These are phyloP conservation scores for Pisolithus tinctorius DNA, from an alignment of 768 basidiomycete genomes.

Conservation along the genomic window DNA sequence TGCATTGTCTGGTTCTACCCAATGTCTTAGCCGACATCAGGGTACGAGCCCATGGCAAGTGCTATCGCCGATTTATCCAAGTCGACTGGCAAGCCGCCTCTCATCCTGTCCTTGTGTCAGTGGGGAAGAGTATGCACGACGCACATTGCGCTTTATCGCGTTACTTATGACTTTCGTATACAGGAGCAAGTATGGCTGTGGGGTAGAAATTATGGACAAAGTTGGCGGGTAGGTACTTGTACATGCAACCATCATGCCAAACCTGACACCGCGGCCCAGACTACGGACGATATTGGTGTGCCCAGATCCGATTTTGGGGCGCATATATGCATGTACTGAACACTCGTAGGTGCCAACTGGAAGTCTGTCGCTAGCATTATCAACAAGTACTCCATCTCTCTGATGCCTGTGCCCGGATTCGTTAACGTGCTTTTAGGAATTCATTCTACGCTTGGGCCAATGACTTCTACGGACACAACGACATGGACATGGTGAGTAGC, in stretches of 20 bases:
- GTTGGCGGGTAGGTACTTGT: slow-evolving; percentile 48
- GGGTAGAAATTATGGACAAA: slow-evolving; percentile 54
- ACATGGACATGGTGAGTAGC: slow-evolving; percentile 54
- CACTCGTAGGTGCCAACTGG: slow-evolving; percentile 39
- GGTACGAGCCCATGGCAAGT: slow-evolving; percentile 53
- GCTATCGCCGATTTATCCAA: slow-evolving; percentile 47
- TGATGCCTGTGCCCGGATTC: not conserved
- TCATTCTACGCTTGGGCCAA: slow-evolving; percentile 57
- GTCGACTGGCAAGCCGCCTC: slow-evolving; percentile 43
- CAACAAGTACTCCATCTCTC: slow-evolving; percentile 35
- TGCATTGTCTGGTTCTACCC: not conserved
- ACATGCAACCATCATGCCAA: not conserved
- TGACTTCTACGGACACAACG: slow-evolving; percentile 64
- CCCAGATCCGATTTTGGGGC: not conserved
- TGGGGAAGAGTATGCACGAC: slow-evolving; percentile 51
- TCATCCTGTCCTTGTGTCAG: slow-evolving; percentile 57
- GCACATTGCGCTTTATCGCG: not conserved
- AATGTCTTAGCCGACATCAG: slow-evolving; percentile 25
- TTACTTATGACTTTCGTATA: slow-evolving; percentile 2
- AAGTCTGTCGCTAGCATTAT: slow-evolving; percentile 44
- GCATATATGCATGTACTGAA: not conserved
- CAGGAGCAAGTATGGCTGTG: slow-evolving; percentile 60
- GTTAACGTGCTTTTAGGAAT: slow-evolving; percentile 36
- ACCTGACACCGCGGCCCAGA: slow-evolving; percentile 24
- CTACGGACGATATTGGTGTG: slow-evolving; percentile 44